phyloP scores from a whole-genome alignment of 805 yeast genomes.

The Yamadazyma insecticola region DNA sequence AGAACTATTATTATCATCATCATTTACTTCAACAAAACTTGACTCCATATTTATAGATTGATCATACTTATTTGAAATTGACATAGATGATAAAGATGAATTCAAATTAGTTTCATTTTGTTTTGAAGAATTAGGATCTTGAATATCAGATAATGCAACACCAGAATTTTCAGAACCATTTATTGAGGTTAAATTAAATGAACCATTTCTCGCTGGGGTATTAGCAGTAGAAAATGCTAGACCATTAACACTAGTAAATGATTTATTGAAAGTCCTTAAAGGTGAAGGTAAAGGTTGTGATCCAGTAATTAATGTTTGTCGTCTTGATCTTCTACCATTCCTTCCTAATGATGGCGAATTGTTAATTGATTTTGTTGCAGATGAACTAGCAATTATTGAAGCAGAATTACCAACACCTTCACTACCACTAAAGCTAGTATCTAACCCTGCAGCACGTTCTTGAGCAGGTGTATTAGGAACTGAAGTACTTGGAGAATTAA shows the following conservation, averaged over 20 bases:
- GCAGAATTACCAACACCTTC: not conserved
- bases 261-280: conserved; percentile 51
- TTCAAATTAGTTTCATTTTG: conserved; percentile 15
- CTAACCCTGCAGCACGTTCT: conserved; percentile 1
- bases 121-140: conserved; percentile 6
- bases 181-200: conserved; percentile 9
- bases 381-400: conserved; percentile 7
- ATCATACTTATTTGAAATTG: conserved; percentile 26
- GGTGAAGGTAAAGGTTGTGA: conserved; percentile 94
- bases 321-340: conserved; percentile 53
- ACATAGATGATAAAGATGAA: conserved; percentile 39
- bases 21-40: conserved; percentile 7
- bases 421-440: conserved; percentile 1
- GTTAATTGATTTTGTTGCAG: conserved; percentile 5
- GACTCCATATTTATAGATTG: conserved; percentile 6
- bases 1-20: conserved; percentile 11
- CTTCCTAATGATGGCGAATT: conserved; percentile 38
- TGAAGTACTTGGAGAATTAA: conserved; percentile 10
- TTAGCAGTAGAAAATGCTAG: conserved; percentile 35
- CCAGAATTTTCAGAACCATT: conserved; percentile 9
- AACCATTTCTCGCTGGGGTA: conserved; percentile 26
- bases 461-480: conserved; percentile 12
- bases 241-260: conserved; percentile 33
- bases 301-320: conserved; percentile 79
- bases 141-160: conserved; percentile 14